phyloP scores from a whole-genome alignment of 495 filamentous ascomycete genomes.

The Penicillium flavigenum region DNA sequence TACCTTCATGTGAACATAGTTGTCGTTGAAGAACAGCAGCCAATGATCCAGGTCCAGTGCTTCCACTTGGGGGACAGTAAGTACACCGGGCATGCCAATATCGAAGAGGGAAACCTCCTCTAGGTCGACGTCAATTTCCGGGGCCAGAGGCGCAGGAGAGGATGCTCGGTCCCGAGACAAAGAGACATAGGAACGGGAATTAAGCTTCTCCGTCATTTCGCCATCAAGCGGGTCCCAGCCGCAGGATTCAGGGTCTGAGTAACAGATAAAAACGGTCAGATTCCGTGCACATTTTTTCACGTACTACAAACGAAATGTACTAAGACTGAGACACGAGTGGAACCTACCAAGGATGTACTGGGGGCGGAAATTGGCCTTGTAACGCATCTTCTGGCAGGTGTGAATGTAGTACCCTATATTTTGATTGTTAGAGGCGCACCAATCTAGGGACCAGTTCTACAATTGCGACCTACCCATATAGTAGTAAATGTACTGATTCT shows the following conservation, averaged over 20 bases:
- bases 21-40: constrained; percentile 42
- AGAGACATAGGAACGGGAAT: constrained; percentile 65
- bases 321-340: neutral
- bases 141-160: constrained; percentile 11
- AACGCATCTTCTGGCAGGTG: constrained; percentile 74
- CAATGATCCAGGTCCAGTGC: constrained; percentile 63
- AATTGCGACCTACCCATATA: constrained; percentile 63
- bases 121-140: constrained; percentile 35
- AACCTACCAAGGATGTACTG: constrained; percentile 70
- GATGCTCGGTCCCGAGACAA: constrained; percentile 52
- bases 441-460: constrained; percentile 11
- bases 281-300: neutral
- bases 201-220: constrained; percentile 61
- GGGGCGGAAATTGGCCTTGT: constrained; percentile 85
- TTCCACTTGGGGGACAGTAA: constrained; percentile 62
- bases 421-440: neutral
- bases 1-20: constrained; percentile 48
- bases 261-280: constrained; percentile 4
- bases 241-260: constrained; percentile 66
- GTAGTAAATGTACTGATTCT: constrained; percentile 71
- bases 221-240: constrained; percentile 74
- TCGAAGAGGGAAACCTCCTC: constrained; percentile 60
- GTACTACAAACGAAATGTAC: neutral
- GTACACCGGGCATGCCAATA: constrained; percentile 73
- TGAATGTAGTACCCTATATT: constrained; percentile 67